phyloP scores from a whole-genome alignment of 805 yeast species.

The Scheffersomyces coipomensis region DNA sequence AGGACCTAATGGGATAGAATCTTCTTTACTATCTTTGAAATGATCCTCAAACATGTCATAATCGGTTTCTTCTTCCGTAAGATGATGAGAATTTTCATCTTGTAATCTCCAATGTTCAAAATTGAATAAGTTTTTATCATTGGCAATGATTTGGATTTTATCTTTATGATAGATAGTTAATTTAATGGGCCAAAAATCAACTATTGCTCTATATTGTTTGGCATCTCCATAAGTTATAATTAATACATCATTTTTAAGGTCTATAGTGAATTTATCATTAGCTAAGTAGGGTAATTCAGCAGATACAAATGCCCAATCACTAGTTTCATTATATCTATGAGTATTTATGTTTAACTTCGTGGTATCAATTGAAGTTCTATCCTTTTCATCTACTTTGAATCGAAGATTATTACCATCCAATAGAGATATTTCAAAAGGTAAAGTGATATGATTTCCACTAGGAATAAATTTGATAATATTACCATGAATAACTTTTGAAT shows the following conservation, averaged over 20 bases:
- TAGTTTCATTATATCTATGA: constrained; percentile 60
- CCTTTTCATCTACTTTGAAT: constrained; percentile 63
- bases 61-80: constrained; percentile 59
- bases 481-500: constrained; percentile 38
- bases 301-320: constrained; percentile 53
- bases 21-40: constrained; percentile 65
- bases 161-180: constrained; percentile 47
- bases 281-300: constrained; percentile 12
- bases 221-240: constrained; percentile 35
- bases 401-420: constrained; percentile 59
- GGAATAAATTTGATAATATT: constrained; percentile 42
- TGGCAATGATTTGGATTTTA: constrained; percentile 52
- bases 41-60: constrained; percentile 69
- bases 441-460: constrained; percentile 6
- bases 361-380: constrained; percentile 21
- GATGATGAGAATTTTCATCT: constrained; percentile 21
- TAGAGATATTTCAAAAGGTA: constrained; percentile 61
- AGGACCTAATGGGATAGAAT: constrained; percentile 77
- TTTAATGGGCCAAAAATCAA: constrained; percentile 50
- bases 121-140: constrained; percentile 70
- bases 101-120: constrained; percentile 72
- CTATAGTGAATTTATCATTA: constrained; percentile 4
- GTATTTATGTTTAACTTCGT: constrained; percentile 23
- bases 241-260: constrained; percentile 14
- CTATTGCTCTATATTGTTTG: constrained; percentile 33